phyloP scores from a whole-genome alignment of 768 basidiomycete genomes.

The Leucocoprinus leucothites region DNA sequence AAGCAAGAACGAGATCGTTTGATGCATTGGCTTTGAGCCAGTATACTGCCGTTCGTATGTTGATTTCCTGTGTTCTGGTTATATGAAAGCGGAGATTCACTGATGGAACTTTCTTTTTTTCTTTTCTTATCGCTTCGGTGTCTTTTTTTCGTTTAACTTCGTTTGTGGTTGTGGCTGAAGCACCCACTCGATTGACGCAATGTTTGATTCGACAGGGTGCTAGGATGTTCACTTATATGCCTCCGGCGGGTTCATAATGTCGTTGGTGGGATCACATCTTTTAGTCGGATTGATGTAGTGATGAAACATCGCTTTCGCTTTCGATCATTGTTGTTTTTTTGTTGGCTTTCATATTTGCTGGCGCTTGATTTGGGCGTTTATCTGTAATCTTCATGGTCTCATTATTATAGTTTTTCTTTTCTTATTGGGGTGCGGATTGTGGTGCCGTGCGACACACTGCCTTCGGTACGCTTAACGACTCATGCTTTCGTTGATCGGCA shows the following conservation, averaged over 20 bases:
- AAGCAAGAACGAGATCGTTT: slow-evolving; percentile 71
- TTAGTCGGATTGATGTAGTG: not conserved
- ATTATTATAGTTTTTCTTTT: too few relatives aligned
- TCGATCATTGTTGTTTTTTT: too few relatives aligned
- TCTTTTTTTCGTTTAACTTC: too few relatives aligned
- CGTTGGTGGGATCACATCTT: not conserved
- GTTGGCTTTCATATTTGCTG: too few relatives aligned
- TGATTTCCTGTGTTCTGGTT: slow-evolving; percentile 14
- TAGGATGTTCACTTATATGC: slow-evolving; percentile 42
- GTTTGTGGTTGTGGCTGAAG: slow-evolving; percentile 21
- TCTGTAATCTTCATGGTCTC: too few relatives aligned
- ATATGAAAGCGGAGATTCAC: not conserved
- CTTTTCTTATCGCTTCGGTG: slow-evolving; percentile 4
- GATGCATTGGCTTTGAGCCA: slow-evolving; percentile 71
- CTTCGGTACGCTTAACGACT: too few relatives aligned
- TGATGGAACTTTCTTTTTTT: not conserved
- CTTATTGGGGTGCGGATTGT: too few relatives aligned
- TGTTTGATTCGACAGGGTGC: slow-evolving; percentile 54
- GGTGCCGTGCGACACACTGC: too few relatives aligned
- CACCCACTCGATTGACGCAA: slow-evolving; percentile 47
- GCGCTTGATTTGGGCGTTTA: too few relatives aligned
- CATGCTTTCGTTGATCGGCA: not conserved
- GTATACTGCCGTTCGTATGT: slow-evolving; percentile 80
- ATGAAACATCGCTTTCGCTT: too few relatives aligned
- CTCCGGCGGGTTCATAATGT: not conserved